Base-by-base conservation (phyloP, 352 stramenopile genomes). In the Phytophthora pisi region DNA sequence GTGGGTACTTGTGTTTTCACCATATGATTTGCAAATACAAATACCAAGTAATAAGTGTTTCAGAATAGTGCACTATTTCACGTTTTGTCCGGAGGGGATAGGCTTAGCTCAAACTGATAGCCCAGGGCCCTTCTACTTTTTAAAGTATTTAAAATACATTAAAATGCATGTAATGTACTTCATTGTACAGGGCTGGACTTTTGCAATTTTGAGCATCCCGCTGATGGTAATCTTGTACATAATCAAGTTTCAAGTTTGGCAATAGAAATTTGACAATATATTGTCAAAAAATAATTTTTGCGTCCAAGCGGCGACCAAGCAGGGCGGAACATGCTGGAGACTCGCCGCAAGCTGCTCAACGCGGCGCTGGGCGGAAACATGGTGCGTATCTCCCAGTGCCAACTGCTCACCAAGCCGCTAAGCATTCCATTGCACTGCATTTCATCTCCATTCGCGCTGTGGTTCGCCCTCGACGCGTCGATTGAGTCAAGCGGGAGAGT, bases 261-360 rank as follows among this genome's bases (percentile, higher is more conserved):
- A 42, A 46, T 46, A 46, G 4, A 23, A 46, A 46, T 23, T 18
- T 46, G 7, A 46, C 40, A 4, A 20, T 23, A 46, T 16, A 23
- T 10, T 20, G 40, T 46, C 16, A 46, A 46, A 23, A 23, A 20
- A 20, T 46, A 10, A 16, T 47, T 61, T 53, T 40, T 40, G 26
- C 40, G 11, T 26, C 36, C 40, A 66, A 57, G 20, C 28, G 3
- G 23, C 26, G n/a, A 56, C 10, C 15, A 67, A 36, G 34, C 9
- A 31, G 28, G 9, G 43, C 42, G n/a, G 43, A 34, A 56, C 15
- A 90, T 90, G 79, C 70, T 88, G 10, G 75, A 90, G 61, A 81
- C 79, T 56, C 81, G 79, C 30, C 83, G 81, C 23, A 90, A 90
- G 53, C 70, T 89, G 58, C 83, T 95, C 26, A 93, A 93, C 74